Conservation (phyloP, 305 asterid genomes). For the Rubia tinctorum region DNA sequence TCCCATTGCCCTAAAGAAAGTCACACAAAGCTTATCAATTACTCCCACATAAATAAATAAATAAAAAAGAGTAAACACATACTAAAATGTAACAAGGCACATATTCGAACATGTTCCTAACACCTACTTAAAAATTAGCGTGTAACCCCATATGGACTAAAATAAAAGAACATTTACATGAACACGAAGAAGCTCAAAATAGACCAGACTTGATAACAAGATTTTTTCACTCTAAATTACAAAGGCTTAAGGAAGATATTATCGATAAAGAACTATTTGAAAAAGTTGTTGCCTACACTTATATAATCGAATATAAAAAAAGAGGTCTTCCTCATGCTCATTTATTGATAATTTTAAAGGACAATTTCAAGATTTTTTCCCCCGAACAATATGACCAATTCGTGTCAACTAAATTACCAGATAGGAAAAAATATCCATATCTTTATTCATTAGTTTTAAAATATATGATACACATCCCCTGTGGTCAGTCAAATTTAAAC, state of each 20-base stretch:
- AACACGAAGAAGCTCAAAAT: background rate
- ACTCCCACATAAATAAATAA: background rate
- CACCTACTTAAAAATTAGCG: too few relatives aligned
- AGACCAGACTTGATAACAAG: background rate
- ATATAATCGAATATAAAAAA: background rate
- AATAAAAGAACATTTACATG: background rate
- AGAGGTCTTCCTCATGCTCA: background rate
- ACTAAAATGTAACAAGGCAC: background rate
- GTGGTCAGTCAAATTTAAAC: too few relatives aligned
- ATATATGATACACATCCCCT: too few relatives aligned
- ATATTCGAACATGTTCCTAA: background rate
- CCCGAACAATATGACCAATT: too few relatives aligned
- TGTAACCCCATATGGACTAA: background rate
- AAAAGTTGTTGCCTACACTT: background rate
- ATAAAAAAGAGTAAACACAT: background rate
- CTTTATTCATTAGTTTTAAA: too few relatives aligned
- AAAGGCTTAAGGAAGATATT: background rate
- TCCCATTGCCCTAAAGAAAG: constrained; percentile 55
- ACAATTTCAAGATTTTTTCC: too few relatives aligned
- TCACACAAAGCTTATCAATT: constrained; percentile 19
- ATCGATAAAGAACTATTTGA: background rate
- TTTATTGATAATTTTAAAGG: background rate
- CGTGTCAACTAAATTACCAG: background rate
- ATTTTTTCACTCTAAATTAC: background rate
- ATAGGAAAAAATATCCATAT: too few relatives aligned